Percentiles rank a stretch among this genome's conserved stretches.
Evolutionary conservation across 257 asterid species (phyloP).

Genomic region (Solanum sejunctum): DNA sequence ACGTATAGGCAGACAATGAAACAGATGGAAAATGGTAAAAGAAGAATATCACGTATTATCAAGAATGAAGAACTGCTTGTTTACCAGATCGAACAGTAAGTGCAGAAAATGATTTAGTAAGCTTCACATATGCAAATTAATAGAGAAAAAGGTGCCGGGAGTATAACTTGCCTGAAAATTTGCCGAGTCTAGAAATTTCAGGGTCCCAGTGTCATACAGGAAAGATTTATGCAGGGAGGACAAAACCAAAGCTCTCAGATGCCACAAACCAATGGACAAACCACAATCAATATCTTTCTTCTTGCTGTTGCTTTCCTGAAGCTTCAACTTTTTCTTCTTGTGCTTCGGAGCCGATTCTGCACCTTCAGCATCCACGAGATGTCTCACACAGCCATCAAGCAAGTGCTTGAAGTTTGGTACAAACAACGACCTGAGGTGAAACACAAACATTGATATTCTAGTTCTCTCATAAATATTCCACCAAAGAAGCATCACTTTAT

Average conservation of each 20-base stretch:
- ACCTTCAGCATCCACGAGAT: conserved; percentile 38
- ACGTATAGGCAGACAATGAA: not conserved
- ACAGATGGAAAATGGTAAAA: not conserved
- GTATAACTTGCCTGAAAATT: conserved; percentile 58
- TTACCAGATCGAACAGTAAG: not conserved
- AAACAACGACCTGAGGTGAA: conserved; percentile 55
- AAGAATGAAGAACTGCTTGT: not conserved
- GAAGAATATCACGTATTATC: not conserved
- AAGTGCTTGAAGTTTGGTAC: conserved; percentile 83
- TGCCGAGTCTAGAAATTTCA: conserved; percentile 54
- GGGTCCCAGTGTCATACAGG: conserved; percentile 63
- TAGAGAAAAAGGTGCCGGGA: not conserved
- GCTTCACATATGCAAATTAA: not conserved
- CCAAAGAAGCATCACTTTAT: not conserved
- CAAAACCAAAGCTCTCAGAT: conserved; percentile 53
- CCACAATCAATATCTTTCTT: conserved; percentile 23
- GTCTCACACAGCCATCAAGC: conserved; percentile 62
- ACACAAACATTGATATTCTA: not conserved
- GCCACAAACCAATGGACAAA: conserved; percentile 52
- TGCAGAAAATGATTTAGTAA: not conserved
- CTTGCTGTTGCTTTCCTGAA: conserved; percentile 12
- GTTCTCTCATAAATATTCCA: not conserved
- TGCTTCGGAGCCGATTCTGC: conserved; percentile 14
- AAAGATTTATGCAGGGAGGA: conserved; percentile 72
- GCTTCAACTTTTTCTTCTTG: conserved; percentile 70